Base-by-base conservation (phyloP, 192 early-diverging fungal species). In the Coemansia furcata region DNA sequence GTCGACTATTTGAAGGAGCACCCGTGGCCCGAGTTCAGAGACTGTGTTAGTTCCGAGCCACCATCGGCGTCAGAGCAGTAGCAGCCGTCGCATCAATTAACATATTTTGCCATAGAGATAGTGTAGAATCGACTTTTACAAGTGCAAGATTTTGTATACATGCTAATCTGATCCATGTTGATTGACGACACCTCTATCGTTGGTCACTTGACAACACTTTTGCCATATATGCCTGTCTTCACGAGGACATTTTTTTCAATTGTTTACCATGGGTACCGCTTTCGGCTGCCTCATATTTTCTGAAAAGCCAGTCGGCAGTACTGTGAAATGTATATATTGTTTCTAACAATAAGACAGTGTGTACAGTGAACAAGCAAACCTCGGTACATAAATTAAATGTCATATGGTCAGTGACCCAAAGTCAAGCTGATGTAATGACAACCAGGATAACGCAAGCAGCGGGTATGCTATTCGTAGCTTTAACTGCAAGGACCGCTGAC, bases 1-100 rank as follows among this genome's bases (percentile, higher is more conserved):
- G 26, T 82, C 12, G 52, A 42, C 15, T 82, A 82, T 49, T 14
- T 77, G 46, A 47, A 61, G 23, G 40, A 65, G 4, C 29, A 62
- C 19, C 65, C 71, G 17, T 82, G 80, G 80, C 58, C 55, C 21
- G 71, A 69, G 30, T 76, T 69, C 46, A 58, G 68, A 14, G 49
- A 21, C 26, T 10, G 36, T 14, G 1, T 8, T 39, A 60, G 58
- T 19, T 39, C 21, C 35, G 11, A 37, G 37, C 26, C 33, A n/a
- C 29, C 54, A 5, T 29, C 50, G 32, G 50, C 29, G 30, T 15
- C 54, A 35, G 32, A 30, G 30, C 29, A 57, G 30, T 57, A 57
- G 30, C 14, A 2, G 54, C 46, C 46, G 19, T 10, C 30, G 30
- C 54, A 32, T 33, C 29, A 17, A 15, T 6, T 36, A 17, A 12